Conservation (phyloP, 257 asterid species). For the Capsicum chinense region DNA sequence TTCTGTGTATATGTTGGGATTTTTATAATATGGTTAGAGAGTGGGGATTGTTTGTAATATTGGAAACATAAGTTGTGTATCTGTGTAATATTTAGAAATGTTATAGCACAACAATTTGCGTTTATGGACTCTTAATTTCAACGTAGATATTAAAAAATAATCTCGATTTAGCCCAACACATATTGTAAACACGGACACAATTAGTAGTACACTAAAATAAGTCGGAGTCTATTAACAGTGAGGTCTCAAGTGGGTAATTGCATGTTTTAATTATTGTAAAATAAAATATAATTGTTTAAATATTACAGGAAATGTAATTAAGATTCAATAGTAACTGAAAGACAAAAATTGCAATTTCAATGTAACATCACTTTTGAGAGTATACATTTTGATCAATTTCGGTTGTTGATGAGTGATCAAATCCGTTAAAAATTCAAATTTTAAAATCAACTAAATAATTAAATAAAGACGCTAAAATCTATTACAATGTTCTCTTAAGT, state of each 20-base stretch:
- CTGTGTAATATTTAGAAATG: too few species aligned
- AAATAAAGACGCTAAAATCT: too few species aligned
- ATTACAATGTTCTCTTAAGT: not conserved
- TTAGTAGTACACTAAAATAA: not conserved
- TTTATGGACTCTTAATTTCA: not conserved
- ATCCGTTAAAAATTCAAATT: too few species aligned
- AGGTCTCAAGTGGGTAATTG: too few species aligned
- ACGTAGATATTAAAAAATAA: not conserved
- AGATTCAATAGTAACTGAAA: not conserved
- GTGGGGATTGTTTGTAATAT: too few species aligned
- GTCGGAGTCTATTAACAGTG: not conserved
- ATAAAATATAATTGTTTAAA: not conserved
- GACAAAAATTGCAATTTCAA: not conserved
- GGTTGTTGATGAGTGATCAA: not conserved
- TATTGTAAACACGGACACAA: not conserved
- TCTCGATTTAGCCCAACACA: not conserved
- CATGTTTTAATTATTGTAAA: too few species aligned
- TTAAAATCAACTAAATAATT: too few species aligned
- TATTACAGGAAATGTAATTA: not conserved
- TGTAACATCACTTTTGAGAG: not conserved
- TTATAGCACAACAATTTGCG: too few species aligned
- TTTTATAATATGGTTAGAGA: too few species aligned
- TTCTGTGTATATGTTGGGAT: too few species aligned
- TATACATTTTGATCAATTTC: not conserved
- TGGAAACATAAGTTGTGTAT: too few species aligned